Percentiles rank a stretch among this genome's conserved stretches.
Conservation (phyloP, 2,329 filamentous ascomycete genomes). For the Ophiostoma fasciatum region DNA sequence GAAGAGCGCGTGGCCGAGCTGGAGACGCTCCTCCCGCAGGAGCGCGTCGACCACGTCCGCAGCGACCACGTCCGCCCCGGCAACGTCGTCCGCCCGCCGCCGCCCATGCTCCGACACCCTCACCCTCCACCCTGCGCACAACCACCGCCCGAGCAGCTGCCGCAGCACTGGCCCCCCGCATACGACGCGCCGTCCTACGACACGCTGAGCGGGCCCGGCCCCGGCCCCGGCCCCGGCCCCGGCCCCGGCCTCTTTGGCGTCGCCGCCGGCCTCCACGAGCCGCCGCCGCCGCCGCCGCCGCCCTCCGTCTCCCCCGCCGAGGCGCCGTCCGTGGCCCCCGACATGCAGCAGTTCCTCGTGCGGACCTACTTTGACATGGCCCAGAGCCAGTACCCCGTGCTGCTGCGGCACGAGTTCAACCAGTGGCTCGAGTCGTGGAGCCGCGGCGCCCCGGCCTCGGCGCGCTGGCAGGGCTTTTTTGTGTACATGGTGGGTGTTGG, state of each 20-base stretch:
- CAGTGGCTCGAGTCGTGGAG: slow-evolving; percentile 5
- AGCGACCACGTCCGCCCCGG: not conserved
- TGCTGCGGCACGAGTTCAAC: slow-evolving; percentile 10
- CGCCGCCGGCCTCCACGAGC: not conserved
- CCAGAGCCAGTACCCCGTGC: slow-evolving; percentile 14
- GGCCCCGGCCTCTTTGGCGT: not conserved
- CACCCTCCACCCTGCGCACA: not conserved
- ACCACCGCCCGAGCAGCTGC: not conserved
- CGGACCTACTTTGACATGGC: slow-evolving; percentile 15
- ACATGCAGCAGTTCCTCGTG: slow-evolving; percentile 13
- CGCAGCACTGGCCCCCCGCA: not conserved
- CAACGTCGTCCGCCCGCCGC: not conserved
- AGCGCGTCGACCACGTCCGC: slow-evolving; percentile 13
- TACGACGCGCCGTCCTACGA: not conserved
- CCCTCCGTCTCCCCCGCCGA: too few relatives aligned
- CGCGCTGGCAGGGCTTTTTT: slow-evolving; percentile 16
- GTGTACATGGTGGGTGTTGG: slow-evolving; percentile 14
- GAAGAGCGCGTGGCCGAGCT: slow-evolving; percentile 10
- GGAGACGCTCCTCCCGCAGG: slow-evolving; percentile 8
- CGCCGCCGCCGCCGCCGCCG: too few relatives aligned
- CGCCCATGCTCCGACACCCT: not conserved
- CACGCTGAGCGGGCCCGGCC: too few relatives aligned
- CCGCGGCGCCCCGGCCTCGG: not conserved
- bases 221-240: too few relatives aligned
- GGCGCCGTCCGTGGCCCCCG: not conserved